Evolutionary conservation across 768 basidiomycete species (phyloP), one percentile per base, ranked within the genome.

Genomic region (Hydnum rufescens): DNA sequence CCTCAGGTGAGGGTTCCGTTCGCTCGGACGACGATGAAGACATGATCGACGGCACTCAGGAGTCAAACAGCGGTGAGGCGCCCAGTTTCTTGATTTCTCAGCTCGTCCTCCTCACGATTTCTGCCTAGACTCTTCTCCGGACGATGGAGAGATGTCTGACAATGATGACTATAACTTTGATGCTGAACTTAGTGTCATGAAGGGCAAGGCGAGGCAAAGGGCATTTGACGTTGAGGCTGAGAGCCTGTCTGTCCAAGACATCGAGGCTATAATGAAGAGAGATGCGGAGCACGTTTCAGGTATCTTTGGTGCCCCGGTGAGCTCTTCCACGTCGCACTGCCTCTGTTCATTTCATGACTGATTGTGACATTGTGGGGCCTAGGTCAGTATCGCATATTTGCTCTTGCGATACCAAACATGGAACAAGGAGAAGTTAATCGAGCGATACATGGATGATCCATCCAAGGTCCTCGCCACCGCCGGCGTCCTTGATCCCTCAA

Each of bases 401-500:
- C 72, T 99, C 4, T 69, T 99, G 54, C 77, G 90, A 28, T 69
- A 84, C 66, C 76, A 82, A 71, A 70, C 73, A 52, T 99, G 95
- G 95, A 97, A 97, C 71, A 87, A 86, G 62, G 95, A 99, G 64
- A 80, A 81, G 53, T 74, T 99, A 22, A 87, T 89, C 58, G 93
- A 97, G 68, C 83, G 86, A 64, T 97, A 87, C 67, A 95, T 95
- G 89, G 93, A 96, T 60, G 84, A 88, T 55, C 76, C 86, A 0
- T 70, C 77, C 19, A 67, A 68, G 4, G 74, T 90, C 16, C 75
- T 80, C 28, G 71, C 76, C 26, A 74, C 76, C 4, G 88, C 92
- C 1, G 95, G 93, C 3, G 72, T 83, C 58, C 1, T 61, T 60
- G 29, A 63, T 23, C 70, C 65, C 49, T 69, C 61, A 54, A 52